These are phyloP conservation scores for Ustilago vetiveriae DNA, from an alignment of 1,284 basidiomycete genomes.

Conservation along the genomic window DNA sequence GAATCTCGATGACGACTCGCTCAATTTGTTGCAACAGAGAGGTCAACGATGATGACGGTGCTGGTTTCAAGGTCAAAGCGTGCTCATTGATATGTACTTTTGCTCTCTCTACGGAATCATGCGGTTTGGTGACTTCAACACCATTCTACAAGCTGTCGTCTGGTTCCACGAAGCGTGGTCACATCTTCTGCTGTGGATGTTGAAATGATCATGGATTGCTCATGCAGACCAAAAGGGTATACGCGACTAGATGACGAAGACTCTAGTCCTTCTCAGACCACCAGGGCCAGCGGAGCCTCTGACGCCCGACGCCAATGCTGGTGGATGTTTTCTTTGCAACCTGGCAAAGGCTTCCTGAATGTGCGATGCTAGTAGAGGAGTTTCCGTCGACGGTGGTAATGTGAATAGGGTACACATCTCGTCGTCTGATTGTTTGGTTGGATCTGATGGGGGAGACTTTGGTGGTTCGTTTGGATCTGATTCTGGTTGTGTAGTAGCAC, in stretches of 20 bases:
- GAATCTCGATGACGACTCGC: constrained; percentile 41
- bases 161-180: too few relatives aligned
- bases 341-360: constrained; percentile 63
- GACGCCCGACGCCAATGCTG: constrained; percentile 41
- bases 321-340: constrained; percentile 50
- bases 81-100: too few relatives aligned
- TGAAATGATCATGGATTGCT: not conserved
- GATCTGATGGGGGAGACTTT: not conserved
- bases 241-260: constrained; percentile 53
- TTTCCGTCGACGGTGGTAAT: constrained; percentile 40
- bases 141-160: too few relatives aligned
- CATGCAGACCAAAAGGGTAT: too few relatives aligned
- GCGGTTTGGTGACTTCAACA: too few relatives aligned
- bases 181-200: too few relatives aligned
- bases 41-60: constrained; percentile 4
- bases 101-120: too few relatives aligned
- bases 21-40: constrained; percentile 29
- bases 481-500: not conserved
- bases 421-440: constrained; percentile 8
- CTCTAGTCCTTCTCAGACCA: constrained; percentile 57
- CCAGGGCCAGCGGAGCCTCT: constrained; percentile 52
- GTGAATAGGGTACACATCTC: constrained; percentile 55
- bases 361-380: constrained; percentile 55
- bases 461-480: not conserved
- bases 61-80: not conserved